phyloP scores from a whole-genome alignment of 768 basidiomycete genomes.

The Agaricus blazei region DNA sequence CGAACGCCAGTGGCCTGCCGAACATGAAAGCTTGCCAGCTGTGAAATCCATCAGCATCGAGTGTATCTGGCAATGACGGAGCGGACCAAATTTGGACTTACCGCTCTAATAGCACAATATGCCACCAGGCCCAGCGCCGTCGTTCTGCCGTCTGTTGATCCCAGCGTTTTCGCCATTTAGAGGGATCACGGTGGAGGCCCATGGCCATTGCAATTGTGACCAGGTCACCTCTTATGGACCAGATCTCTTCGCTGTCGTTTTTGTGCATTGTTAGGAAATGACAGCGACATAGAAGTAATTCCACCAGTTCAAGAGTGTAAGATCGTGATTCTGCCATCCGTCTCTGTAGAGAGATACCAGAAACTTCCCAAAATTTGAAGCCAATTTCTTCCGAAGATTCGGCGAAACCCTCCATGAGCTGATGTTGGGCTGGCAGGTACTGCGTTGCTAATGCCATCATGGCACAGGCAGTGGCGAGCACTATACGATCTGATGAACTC shows the following conservation, averaged over 20 bases:
- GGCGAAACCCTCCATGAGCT: constrained; percentile 51
- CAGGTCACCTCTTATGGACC: constrained; percentile 70
- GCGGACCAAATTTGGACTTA: constrained; percentile 23
- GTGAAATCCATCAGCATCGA: constrained; percentile 9
- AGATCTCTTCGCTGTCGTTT: constrained; percentile 76
- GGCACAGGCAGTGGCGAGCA: constrained; percentile 67
- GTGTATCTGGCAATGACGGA: constrained; percentile 5
- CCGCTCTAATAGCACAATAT: constrained; percentile 78
- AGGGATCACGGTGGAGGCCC: constrained; percentile 86
- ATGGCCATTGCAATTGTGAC: constrained; percentile 74
- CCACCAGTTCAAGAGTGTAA: constrained; percentile 70
- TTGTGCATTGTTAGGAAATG: constrained; percentile 73
- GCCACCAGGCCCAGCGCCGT: constrained; percentile 89
- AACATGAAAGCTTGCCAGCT: constrained; percentile 91
- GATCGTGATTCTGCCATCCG: constrained; percentile 54
- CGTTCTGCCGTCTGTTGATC: constrained; percentile 58
- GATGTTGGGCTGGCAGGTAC: constrained; percentile 66
- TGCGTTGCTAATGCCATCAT: constrained; percentile 71
- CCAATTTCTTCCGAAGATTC: constrained; percentile 53
- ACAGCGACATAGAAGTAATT: constrained; percentile 62
- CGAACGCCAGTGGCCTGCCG: constrained; percentile 70
- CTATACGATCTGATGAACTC: constrained; percentile 56
- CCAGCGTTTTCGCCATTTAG: constrained; percentile 65
- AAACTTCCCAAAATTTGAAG: constrained; percentile 63
- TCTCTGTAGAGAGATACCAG: constrained; percentile 57